Base-by-base conservation (phyloP, 2,329 filamentous ascomycete genomes). In the Ascochyta pisi region DNA sequence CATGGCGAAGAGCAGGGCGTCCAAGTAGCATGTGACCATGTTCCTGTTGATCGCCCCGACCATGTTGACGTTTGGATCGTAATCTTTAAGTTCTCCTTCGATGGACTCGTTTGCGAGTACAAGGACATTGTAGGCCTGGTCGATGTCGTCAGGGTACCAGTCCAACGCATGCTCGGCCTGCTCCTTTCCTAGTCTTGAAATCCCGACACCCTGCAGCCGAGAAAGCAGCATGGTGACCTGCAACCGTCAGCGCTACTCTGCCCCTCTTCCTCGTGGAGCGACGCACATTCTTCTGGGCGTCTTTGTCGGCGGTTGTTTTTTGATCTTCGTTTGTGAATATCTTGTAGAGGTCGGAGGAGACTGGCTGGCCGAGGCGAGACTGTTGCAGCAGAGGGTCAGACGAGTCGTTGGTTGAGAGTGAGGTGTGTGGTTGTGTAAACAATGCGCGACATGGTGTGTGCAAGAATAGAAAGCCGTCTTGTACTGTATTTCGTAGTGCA, bases 1-100 rank as follows among this genome's bases (percentile, higher is more conserved):
- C 92, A 99, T 97, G 73, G 94, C 90, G 73, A 97, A 98, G 1
- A 99, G 83, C 22, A 98, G 79, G 0, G 94, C 85, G 73, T 98
- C 95, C 15, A 98, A 81, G 73, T 96, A 98, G 78, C 95, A 99
- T n/a, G 94, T 98, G 33, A 96, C 92, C 43, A 85, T 86, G 40
- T 89, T 84, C 43, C 92, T 84, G 70, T 99, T 99, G 66, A 91
- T 89, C 12, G 95, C 94, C 6, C 95, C 95, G 4, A 91, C 79
- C 79, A 98, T 87, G 53, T 84, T 84, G 7, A 89, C 82, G 49
- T 83, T 82, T 8, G 91, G 86, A 51, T 91, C 83, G 77, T 91
- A 96, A 15, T 86, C 85, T 60, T 87, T 82, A 62, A 98, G 84
- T 37, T 91, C 85, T 15, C 94, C 93, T 27, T 91, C 86, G 35